Evolutionary conservation across 306 rosid species (phyloP), one percentile per base, ranked within the genome.

Genomic region (Corylus americana): DNA sequence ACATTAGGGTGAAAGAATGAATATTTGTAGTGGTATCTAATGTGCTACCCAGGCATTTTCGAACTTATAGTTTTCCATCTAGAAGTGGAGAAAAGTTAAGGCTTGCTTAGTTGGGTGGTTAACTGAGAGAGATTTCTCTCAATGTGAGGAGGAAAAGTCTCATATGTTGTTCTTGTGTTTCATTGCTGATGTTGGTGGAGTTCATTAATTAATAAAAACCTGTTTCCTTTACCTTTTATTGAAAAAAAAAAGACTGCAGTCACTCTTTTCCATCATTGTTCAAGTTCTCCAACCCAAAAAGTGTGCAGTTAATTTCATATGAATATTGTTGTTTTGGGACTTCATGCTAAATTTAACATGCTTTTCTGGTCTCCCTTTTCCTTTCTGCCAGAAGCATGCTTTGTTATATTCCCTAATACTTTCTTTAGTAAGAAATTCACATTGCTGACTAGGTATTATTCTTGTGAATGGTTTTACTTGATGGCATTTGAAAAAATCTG

Each of bases 121-220:
- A n/a, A 48, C 80, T 57, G 47, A 31, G 29, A 35, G 74, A 45
- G 64, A 37, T 48, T 76, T 63, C 27, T 47, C 11, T 27, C 25
- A 73, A 70, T 25, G 64, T 78, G 55, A 35, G 17, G 72, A 64
- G 9, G 45, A 16, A 66, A 39, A 22, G 25, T 55, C 6, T 62
- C 57, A 16, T 29, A 10, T 37, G 8, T 9, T 70, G 50, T 78
- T 9, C 17, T 71, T 31, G 35, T 64, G 58, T 71, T 75, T 64
- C 51, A 31, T 64, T 78, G 55, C 20, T 45, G 48, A 20, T 80
- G 74, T 74, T 59, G 47, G 47, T 74, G 73, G 13, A n/a, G 35
- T 58, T 58, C 20, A 58, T 58, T 53, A 53, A 53, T 13, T 5
- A 16, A 53, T 5, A 53, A 16, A 42, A 16, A 14, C 20, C 57